Base-by-base conservation (phyloP, 2,329 filamentous ascomycete genomes). In the Leptodontidium sp. region DNA sequence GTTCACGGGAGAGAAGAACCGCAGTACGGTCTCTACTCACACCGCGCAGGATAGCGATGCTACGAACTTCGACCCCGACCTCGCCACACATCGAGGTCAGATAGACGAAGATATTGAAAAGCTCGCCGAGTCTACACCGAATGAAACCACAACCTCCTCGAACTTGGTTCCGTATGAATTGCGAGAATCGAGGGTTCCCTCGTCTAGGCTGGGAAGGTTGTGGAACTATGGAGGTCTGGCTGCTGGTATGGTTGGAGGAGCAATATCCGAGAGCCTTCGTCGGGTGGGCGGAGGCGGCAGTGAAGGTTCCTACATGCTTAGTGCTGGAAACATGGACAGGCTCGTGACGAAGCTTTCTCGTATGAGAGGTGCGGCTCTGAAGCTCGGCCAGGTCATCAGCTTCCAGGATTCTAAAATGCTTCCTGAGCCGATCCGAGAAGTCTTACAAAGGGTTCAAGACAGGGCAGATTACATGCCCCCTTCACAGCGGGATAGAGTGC, bases 351-450 rank as follows among this genome's bases (percentile, higher is more conserved):
- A 97, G 80, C 86, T 99, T 2, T 98, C 95, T 2, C 91, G 93
- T 26, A 99, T 99, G 96, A 89, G 96, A 76, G 96, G 96, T 47
- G 97, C 96, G 6, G 96, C 96, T n/a, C 84, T 99, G 52, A 99
- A 99, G 82, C 82, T 99, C 32, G 97, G 96, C 0, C 96, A 99
- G 82, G 96, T 98, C 92, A 91, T 99, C 85, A 98, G 94, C 79
- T 96, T 99, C 77, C 96, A 99, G 83, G 96, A 99, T 81, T 90
- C 93, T 47, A 98, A 97, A 80, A 94, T 98, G 89, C 87, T 99
- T 11, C 96, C 96, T 0, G 88, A 87, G 0, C 88, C 93, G 0
- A 94, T 99, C 61, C 93, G 97, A 73, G 88, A 95, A 76, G 93
- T 99, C 1, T 83, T 99, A 14, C 94, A 97, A 78, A 90, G 97